Base-by-base conservation (phyloP, 345 rosid genomes). In the Hevea brasiliensis region DNA sequence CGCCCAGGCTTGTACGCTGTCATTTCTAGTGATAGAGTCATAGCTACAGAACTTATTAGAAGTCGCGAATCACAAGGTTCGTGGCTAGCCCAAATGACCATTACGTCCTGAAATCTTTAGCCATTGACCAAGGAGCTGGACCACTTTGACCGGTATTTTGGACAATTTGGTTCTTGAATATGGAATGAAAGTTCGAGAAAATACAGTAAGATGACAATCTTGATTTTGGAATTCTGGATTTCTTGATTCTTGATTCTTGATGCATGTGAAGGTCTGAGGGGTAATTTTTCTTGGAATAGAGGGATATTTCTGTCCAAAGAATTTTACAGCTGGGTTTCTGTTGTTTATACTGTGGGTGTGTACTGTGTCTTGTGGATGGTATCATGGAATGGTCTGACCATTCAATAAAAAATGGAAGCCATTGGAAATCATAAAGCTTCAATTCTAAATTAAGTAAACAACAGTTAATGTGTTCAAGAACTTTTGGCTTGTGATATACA, bases 41-140 rank as follows among this genome's bases (percentile, higher is more conserved):
- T 35, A 44, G 79, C 53, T 32, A 59, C 59, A 26, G 67, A 62
- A 60, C 68, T 37, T 26, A 54, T 9, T 40, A 3, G 37, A 2
- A 67, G 71, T 79, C 82, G 58, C 84, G 60, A 71, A 44, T 73
- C 65, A 35, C 76, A 20, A 67, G 42, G 76, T 11, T 42, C 0
- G 21, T 27, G 44, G 17, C 6, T 50, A 37, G 1, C 20, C 37
- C 60, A 70, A 81, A 67, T 77, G 72, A 80, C 87, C 58, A 73
- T 72, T 18, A 62, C 73, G 35, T 68, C 81, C 83, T 61, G 40
- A 26, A 26, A 44, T 29, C 58, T 50, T 9, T 10, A 24, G 26
- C 47, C 73, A 60, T 82, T 82, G 86, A 82, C 87, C 74, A n/a
- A 6, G 14, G 15, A 50, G 20, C 11, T 17, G 85, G 80, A 83